Evolutionary conservation across 805 yeast species (phyloP), one percentile per base, ranked within the genome.

Genomic region (Metschnikowia sp.): DNA sequence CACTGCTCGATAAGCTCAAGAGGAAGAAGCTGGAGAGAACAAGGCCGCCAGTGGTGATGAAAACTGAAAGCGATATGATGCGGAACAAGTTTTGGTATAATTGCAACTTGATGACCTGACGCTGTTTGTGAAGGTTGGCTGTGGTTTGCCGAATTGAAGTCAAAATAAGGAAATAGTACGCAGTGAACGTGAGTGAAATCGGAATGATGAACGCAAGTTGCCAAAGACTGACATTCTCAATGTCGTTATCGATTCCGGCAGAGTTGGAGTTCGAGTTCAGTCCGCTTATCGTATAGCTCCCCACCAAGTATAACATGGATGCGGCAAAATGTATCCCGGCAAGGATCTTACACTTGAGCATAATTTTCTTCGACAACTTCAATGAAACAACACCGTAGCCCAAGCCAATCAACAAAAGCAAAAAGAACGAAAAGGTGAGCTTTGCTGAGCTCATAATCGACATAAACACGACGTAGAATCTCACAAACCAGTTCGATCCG

Each of bases 361-460:
- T 88, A 29, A 76, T 60, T 46, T 81, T 79, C 64, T 81, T 80
- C 40, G 90, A 87, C 50, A 94, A 77, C 52, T 90, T 85, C 39
- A 96, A 90, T 61, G 81, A 82, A 42, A 94, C 98, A 40, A 94
- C 90, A 52, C 98, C 97, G 68, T 91, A 94, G 36, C 99, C 99
- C 55, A 91, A 74, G 11, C 95, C 78, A 47, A 94, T 92, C 58
- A 89, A 84, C 54, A 92, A 74, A 47, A 94, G 74, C 58, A 94
- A 70, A 70, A 92, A 94, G 68, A 92, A 86, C 8, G 97, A 87
- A 64, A 89, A 88, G 0, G 97, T 84, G 44, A 88, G 78, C 60
- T 94, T 86, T 56, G 82, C 81, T 1, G 96, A 82, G 62, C 89
- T 88, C 64, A 92, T 69, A 31, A 88, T 64, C 2, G 97, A 84